phyloP scores from a whole-genome alignment of 345 rosid species.

The Nephelium lappaceum region DNA sequence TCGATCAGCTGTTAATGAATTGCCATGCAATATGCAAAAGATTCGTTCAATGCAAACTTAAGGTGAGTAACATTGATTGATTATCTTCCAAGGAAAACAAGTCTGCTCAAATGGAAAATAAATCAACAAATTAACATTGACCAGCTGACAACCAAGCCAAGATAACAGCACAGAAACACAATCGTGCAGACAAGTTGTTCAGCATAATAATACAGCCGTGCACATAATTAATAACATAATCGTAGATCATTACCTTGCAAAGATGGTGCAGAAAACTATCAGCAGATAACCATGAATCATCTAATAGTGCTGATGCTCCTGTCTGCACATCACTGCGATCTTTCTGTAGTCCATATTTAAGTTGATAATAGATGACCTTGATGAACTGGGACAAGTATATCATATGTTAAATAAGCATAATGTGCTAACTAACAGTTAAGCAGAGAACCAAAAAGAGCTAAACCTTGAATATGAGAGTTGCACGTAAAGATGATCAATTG shows the following conservation, averaged over 20 bases:
- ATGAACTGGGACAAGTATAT: slow-evolving; percentile 61
- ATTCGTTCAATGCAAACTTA: not conserved
- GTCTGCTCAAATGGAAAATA: slow-evolving; percentile 2
- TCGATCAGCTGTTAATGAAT: slow-evolving; percentile 15
- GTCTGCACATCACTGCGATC: slow-evolving; percentile 49
- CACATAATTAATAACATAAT: not conserved
- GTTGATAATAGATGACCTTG: slow-evolving; percentile 79
- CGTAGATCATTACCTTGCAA: slow-evolving; percentile 56
- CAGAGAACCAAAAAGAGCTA: not conserved
- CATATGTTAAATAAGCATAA: slow-evolving; percentile 10
- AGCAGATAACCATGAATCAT: slow-evolving; percentile 81
- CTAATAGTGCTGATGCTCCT: slow-evolving; percentile 61
- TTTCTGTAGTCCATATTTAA: slow-evolving; percentile 81
- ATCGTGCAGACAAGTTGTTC: slow-evolving; percentile 11
- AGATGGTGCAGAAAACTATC: slow-evolving; percentile 83
- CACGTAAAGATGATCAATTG: not conserved
- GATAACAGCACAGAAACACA: not conserved
- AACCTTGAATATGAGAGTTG: not conserved
- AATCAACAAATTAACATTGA: too few species aligned
- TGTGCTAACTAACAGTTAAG: too few species aligned
- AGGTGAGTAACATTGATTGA: not conserved
- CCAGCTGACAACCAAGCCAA: slow-evolving; percentile 5
- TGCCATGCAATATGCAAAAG: not conserved
- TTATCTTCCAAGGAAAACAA: not conserved
- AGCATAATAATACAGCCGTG: not conserved